A percentile compares a stretch with the other conserved stretches of the same genome.
Conservation (phyloP, 257 asterid genomes). For the Fraxinus excelsior region DNA sequence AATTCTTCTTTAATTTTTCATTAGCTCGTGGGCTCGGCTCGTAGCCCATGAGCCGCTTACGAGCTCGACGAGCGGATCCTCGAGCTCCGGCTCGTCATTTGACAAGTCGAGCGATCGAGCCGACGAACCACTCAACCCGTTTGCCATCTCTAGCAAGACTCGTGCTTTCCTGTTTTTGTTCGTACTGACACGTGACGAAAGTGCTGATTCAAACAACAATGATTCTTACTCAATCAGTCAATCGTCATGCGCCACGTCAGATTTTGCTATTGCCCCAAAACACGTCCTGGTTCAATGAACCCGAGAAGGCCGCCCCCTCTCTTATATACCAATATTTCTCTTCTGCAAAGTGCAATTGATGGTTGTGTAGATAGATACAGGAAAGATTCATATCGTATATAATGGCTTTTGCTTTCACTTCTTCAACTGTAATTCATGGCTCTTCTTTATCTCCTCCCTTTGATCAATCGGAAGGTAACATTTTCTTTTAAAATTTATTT, state of each 20-base stretch:
- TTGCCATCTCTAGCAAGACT: too few species aligned
- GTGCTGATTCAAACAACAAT: too few species aligned
- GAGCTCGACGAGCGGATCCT: too few species aligned
- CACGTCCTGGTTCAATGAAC: conserved; percentile 66
- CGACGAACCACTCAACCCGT: too few species aligned
- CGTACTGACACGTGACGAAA: too few species aligned
- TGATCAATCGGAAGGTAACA: conserved; percentile 57
- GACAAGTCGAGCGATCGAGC: too few species aligned
- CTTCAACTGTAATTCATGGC: conserved; percentile 51
- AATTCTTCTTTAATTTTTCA: too few species aligned
- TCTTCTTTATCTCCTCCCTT: conserved; percentile 36
- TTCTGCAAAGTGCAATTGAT: not conserved
- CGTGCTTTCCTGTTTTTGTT: too few species aligned
- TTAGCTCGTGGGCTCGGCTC: too few species aligned
- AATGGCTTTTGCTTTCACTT: conserved; percentile 63
- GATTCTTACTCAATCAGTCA: not conserved
- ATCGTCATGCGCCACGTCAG: conserved; percentile 23
- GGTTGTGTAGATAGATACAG: conserved; percentile 7
- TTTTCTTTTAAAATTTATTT: not conserved
- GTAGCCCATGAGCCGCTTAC: too few species aligned
- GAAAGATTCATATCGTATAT: not conserved
- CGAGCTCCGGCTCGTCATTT: too few species aligned
- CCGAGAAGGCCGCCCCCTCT: conserved; percentile 26
- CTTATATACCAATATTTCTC: not conserved
- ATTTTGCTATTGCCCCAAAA: not conserved